phyloP scores from a whole-genome alignment of 305 asterid genomes.

The Striga hermonthica region DNA sequence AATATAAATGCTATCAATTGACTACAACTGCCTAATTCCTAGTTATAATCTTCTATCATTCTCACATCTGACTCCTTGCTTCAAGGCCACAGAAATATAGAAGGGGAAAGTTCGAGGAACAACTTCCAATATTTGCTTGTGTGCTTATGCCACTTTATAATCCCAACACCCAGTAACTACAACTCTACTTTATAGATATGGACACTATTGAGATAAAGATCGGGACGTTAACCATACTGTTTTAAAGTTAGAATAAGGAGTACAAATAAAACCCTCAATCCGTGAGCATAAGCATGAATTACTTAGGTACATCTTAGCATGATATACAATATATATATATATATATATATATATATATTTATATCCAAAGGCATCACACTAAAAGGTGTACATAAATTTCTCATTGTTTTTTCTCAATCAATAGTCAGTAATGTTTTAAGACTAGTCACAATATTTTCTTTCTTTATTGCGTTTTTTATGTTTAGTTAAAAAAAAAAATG shows the following conservation, averaged over 20 bases:
- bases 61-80: constrained; percentile 8
- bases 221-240: constrained; percentile 4
- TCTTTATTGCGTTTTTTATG: too few relatives aligned
- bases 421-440: too few relatives aligned
- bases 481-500: too few relatives aligned
- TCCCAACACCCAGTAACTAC: not conserved
- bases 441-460: too few relatives aligned
- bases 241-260: not conserved
- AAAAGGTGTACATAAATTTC: too few relatives aligned
- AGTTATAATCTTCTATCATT: constrained; percentile 14
- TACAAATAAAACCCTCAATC: not conserved
- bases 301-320: not conserved
- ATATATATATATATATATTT: too few relatives aligned
- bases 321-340: too few relatives aligned
- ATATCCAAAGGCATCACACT: too few relatives aligned
- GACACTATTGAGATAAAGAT: not conserved
- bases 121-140: not conserved
- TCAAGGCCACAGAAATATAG: constrained; percentile 19
- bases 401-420: too few relatives aligned
- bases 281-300: constrained; percentile 1
- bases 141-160: not conserved
- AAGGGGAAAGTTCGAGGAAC: not conserved
- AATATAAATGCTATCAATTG: not conserved
- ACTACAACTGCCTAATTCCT: constrained; percentile 22
- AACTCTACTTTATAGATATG: constrained; percentile 5